Percentiles rank a stretch among this genome's conserved stretches.
Conservation (phyloP, 371 early-diverging fungal genomes). For the Saksenaea vasiformis region DNA sequence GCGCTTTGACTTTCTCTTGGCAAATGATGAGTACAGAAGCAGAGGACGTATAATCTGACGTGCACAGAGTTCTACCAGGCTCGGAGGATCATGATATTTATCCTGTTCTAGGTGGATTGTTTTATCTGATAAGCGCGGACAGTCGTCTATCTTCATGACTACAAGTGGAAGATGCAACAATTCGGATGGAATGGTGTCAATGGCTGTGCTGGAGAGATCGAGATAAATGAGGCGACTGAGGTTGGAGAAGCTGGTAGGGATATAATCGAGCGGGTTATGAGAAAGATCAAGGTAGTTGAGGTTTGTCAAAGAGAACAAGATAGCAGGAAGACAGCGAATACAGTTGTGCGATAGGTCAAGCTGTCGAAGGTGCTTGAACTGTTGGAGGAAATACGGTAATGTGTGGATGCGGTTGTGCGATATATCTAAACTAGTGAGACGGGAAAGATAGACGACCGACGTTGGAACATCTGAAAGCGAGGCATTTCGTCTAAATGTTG, state of each 20-base stretch:
- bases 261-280: slow-evolving; percentile 46
- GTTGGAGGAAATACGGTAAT: slow-evolving; percentile 31
- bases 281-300: slow-evolving; percentile 47
- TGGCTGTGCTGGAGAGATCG: slow-evolving; percentile 31
- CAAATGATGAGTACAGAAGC: neutral
- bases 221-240: slow-evolving; percentile 21
- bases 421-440: slow-evolving; percentile 42
- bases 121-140: slow-evolving; percentile 7
- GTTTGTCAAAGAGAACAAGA: slow-evolving; percentile 15
- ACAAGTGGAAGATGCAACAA: slow-evolving; percentile 18
- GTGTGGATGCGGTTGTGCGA: slow-evolving; percentile 40
- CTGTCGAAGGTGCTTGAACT: slow-evolving; percentile 34
- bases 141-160: slow-evolving; percentile 16
- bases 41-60: slow-evolving; percentile 6
- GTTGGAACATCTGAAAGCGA: slow-evolving; percentile 32
- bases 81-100: slow-evolving; percentile 18
- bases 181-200: slow-evolving; percentile 37
- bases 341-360: slow-evolving; percentile 40
- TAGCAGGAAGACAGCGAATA: slow-evolving; percentile 17
- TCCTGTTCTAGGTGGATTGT: slow-evolving; percentile 3
- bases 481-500: slow-evolving; percentile 25
- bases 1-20: neutral
- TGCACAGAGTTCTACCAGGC: slow-evolving; percentile 22
- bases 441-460: slow-evolving; percentile 29
- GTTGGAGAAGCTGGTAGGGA: slow-evolving; percentile 26